phyloP scores from a whole-genome alignment of 2,329 filamentous ascomycete species.

The Pyrenochaeta sp. region DNA sequence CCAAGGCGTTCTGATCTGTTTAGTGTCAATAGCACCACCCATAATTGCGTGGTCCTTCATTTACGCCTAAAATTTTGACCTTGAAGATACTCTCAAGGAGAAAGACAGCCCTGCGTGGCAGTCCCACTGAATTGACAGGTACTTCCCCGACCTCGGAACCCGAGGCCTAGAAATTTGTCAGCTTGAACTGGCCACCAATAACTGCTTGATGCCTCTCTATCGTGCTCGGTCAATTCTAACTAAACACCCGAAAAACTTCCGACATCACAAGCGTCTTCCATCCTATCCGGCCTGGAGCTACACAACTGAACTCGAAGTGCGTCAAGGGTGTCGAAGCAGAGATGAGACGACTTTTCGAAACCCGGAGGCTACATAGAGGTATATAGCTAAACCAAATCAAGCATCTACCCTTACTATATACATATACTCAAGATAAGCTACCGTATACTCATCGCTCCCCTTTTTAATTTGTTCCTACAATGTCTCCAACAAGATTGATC shows the following conservation, averaged over 20 bases:
- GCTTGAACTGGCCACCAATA: neutral
- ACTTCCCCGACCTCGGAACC: neutral
- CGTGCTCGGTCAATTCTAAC: neutral
- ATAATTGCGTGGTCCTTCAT: no score
- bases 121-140: neutral
- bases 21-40: no score
- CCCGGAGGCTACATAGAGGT: neutral
- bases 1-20: no score
- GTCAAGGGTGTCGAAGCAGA: neutral
- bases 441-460: no score
- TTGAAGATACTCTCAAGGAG: no score
- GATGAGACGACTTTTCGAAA: neutral
- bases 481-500: conserved; percentile 25
- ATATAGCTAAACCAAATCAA: neutral
- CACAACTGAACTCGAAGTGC: neutral
- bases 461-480: neutral
- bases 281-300: neutral
- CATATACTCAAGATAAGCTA: no score
- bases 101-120: neutral
- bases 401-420: no score
- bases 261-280: neutral
- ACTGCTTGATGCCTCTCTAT: neutral
- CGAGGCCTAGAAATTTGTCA: neutral
- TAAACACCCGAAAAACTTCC: neutral
- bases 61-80: no score